These are phyloP conservation scores for Botrytis tulipae DNA, from an alignment of 2,329 filamentous ascomycete genomes.

Conservation along the genomic window DNA sequence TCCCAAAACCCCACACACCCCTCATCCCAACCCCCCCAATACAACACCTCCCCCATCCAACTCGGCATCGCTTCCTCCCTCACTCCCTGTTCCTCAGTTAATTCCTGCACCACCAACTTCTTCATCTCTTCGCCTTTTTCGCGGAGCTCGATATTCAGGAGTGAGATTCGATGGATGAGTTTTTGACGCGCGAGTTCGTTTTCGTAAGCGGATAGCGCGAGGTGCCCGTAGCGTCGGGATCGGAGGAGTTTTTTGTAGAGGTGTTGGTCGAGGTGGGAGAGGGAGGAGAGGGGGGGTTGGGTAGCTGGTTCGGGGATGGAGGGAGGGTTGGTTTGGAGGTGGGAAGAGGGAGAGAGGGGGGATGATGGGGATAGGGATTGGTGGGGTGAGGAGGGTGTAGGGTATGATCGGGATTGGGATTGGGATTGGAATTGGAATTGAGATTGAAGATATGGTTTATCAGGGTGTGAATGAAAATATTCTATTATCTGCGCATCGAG, in stretches of 20 bases:
- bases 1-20: neutral
- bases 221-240: neutral
- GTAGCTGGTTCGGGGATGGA: too few species aligned
- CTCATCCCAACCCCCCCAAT: neutral
- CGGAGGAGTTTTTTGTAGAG: neutral
- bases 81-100: neutral
- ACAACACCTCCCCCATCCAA: neutral
- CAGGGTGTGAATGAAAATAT: neutral
- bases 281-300: too few species aligned
- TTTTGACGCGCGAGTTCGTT: neutral
- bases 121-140: neutral
- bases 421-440: neutral
- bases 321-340: too few species aligned
- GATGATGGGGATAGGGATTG: neutral
- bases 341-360: neutral
- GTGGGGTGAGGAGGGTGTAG: neutral
- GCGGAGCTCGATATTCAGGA: neutral
- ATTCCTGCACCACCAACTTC: neutral
- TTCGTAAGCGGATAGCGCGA: accelerated
- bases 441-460: neutral
- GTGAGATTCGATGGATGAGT: neutral
- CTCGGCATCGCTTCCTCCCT: neutral
- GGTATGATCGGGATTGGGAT: neutral
- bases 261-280: neutral
- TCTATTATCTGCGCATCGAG: neutral